phyloP scores from a whole-genome alignment of 345 rosid genomes.

The Psidium friedrichsthalianum region DNA sequence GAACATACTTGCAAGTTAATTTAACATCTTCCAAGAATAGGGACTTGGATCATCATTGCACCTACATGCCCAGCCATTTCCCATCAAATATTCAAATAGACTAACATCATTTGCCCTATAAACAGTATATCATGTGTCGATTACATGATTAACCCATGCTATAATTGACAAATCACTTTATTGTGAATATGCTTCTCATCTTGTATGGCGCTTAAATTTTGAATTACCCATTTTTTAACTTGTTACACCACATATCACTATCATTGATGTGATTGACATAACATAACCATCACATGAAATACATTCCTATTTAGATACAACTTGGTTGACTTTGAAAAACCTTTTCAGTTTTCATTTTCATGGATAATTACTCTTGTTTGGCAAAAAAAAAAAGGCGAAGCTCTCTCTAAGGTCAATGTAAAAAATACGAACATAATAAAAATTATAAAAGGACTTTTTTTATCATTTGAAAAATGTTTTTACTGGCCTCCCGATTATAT shows the following conservation, averaged over 20 bases:
- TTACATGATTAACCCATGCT: too few relatives aligned
- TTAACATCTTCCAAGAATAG: too few relatives aligned
- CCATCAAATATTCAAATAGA: too few relatives aligned
- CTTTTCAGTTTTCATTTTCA: not conserved
- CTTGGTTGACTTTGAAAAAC: not conserved
- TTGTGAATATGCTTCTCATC: not conserved
- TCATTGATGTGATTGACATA: accelerated
- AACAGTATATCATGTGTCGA: too few relatives aligned
- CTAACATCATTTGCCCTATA: too few relatives aligned
- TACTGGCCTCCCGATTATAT: not conserved
- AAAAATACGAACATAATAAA: accelerated
- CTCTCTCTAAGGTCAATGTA: accelerated
- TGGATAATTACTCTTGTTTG: not conserved
- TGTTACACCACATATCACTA: accelerated
- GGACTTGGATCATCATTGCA: too few relatives aligned
- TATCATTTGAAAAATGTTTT: not conserved
- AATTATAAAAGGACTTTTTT: not conserved
- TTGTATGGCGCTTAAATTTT: accelerated
- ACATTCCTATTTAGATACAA: not conserved
- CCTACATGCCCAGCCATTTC: too few relatives aligned
- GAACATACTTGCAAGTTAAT: too few relatives aligned
- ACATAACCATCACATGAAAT: not conserved
- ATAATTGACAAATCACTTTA: not conserved
- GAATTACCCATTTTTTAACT: accelerated
- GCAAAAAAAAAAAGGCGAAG: not conserved